phyloP scores from a whole-genome alignment of 805 yeast species.

The Pichia nakasei region DNA sequence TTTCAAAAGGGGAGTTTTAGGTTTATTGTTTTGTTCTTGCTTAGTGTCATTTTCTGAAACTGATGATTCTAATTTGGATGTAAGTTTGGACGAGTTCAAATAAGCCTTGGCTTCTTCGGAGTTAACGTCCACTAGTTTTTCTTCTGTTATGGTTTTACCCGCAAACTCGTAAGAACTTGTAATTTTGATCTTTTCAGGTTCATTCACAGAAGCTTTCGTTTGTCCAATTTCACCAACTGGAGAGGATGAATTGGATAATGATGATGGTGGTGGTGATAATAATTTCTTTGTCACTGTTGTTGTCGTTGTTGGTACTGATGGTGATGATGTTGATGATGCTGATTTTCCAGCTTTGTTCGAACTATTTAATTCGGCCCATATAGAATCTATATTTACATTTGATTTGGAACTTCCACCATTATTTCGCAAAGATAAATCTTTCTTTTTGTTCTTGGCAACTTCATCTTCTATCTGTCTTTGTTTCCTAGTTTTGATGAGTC shows the following conservation, averaged over 20 bases:
- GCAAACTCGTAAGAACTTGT: slow-evolving; percentile 82
- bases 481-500: slow-evolving; percentile 13
- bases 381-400: slow-evolving; percentile 35
- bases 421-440: slow-evolving; percentile 8
- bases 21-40: background rate
- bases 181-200: slow-evolving; percentile 48
- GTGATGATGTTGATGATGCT: background rate
- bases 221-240: background rate
- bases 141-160: slow-evolving; percentile 70
- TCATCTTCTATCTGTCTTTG: slow-evolving; percentile 9
- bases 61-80: background rate
- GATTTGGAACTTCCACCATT: slow-evolving; percentile 17
- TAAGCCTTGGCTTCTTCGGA: slow-evolving; percentile 88
- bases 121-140: slow-evolving; percentile 62
- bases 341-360: too few relatives aligned
- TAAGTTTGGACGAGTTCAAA: slow-evolving; percentile 39
- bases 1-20: slow-evolving; percentile 1
- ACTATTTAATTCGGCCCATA: slow-evolving; percentile 51
- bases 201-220: background rate
- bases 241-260: background rate
- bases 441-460: slow-evolving; percentile 9
- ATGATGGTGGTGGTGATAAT: too few relatives aligned
- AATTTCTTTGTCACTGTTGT: background rate
- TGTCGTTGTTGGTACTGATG: background rate
- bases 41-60: background rate